Evolutionary conservation across 306 rosid genomes (phyloP).

Genomic region (Psophocarpus tetragonolobus): DNA sequence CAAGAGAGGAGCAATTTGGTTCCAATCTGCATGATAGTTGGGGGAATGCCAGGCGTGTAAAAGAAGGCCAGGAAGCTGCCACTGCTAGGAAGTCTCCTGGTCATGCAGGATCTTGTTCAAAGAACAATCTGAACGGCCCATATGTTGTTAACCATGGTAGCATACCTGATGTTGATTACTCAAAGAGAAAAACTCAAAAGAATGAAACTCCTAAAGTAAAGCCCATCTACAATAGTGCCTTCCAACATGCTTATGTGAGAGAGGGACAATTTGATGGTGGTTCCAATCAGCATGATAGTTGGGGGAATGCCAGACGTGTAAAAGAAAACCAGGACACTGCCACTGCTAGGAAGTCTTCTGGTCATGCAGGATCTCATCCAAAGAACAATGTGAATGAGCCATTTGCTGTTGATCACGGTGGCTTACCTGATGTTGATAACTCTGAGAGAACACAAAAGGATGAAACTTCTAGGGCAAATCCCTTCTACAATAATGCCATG

Average conservation of each 20-base stretch:
- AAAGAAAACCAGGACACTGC: not conserved
- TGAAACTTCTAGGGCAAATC: constrained; percentile 53
- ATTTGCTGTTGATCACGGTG: constrained; percentile 42
- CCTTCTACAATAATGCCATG: constrained; percentile 51
- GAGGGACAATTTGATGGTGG: constrained; percentile 2
- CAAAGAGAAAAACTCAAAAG: constrained; percentile 43
- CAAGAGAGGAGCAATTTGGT: constrained; percentile 44
- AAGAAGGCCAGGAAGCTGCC: constrained; percentile 44
- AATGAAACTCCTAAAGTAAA: constrained; percentile 57
- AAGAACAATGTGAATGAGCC: constrained; percentile 47
- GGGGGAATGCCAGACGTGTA: constrained; percentile 7
- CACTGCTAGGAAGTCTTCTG: not conserved
- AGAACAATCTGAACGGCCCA: constrained; percentile 46
- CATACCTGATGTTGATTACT: constrained; percentile 36
- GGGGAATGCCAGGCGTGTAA: constrained; percentile 44
- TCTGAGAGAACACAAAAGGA: constrained; percentile 46
- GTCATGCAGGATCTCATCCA: constrained; percentile 30
- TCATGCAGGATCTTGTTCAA: constrained; percentile 34
- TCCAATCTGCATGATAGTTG: constrained; percentile 42
- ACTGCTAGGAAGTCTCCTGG: constrained; percentile 44
- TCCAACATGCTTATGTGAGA: constrained; percentile 81
- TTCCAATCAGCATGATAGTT: not conserved
- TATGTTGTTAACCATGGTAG: constrained; percentile 41
- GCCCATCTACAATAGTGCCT: constrained; percentile 51
- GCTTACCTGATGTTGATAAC: constrained; percentile 37